Percentiles rank a stretch among this genome's conserved stretches.
These are phyloP conservation scores for Pinus tabuliformis DNA, from an alignment of 75 land plant genomes.

Conservation along the genomic window DNA sequence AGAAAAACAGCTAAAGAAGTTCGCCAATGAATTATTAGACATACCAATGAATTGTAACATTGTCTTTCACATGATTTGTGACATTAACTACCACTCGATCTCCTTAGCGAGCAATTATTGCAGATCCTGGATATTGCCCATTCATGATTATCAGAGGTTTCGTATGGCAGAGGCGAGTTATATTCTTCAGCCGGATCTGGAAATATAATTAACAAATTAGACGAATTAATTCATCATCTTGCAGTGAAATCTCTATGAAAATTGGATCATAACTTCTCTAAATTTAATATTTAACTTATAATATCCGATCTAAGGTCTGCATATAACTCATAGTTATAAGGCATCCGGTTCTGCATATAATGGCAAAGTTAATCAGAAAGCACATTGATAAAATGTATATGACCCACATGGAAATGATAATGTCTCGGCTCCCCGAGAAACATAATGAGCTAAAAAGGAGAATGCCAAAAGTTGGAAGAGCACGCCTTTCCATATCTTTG, in stretches of 20 bases:
- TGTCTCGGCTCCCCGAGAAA: background rate
- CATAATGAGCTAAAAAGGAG: background rate
- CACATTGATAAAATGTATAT: background rate
- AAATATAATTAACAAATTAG: background rate
- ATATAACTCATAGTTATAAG: background rate
- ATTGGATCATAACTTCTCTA: too few relatives aligned
- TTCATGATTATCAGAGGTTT: slow-evolving; percentile 55
- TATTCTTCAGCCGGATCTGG: slow-evolving; percentile 53
- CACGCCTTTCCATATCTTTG: background rate
- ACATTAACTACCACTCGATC: slow-evolving; percentile 47
- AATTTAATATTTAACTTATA: too few relatives aligned
- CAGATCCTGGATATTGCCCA: slow-evolving; percentile 64
- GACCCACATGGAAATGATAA: slow-evolving; percentile 3
- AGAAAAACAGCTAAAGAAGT: too few relatives aligned
- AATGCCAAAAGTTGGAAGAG: background rate
- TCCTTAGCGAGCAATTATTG: slow-evolving; percentile 53
- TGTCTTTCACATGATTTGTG: slow-evolving; percentile 41
- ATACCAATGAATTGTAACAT: slow-evolving; percentile 64
- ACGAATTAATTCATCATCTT: background rate
- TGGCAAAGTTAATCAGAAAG: background rate
- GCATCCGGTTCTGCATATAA: too few relatives aligned
- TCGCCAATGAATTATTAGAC: background rate
- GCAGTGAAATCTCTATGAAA: too few relatives aligned
- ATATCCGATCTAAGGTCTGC: too few relatives aligned
- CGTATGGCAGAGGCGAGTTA: slow-evolving; percentile 52